Conservation (phyloP, 176 grass and related monocot species). For the Alloteropsis semialata region DNA sequence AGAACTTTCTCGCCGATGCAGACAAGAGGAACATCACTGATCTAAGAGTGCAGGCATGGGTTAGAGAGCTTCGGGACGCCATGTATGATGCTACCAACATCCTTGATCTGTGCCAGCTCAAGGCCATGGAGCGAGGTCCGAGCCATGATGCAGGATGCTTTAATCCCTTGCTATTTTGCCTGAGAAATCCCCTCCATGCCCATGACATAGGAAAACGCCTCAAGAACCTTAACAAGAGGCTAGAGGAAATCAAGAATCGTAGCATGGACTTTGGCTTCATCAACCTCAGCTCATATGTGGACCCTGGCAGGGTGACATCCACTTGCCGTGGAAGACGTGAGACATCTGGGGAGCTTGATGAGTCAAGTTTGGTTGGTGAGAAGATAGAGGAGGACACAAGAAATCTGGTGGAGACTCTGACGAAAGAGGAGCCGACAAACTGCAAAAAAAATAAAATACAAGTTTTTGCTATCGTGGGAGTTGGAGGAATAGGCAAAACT, state of each 20-base stretch:
- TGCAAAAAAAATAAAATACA: too few species aligned
- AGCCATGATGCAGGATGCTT: neutral
- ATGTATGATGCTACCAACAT: too few species aligned
- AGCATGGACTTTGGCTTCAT: neutral
- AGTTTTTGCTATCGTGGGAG: too few species aligned
- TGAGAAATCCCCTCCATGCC: neutral
- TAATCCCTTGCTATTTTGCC: neutral
- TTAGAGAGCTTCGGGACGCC: too few species aligned
- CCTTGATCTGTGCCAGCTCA: too few species aligned
- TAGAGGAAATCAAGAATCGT: neutral
- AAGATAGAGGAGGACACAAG: constrained; percentile 18
- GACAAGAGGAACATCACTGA: too few species aligned
- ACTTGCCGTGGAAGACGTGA: neutral
- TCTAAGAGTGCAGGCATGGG: too few species aligned
- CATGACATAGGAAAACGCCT: neutral
- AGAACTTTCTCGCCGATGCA: too few species aligned
- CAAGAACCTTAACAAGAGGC: neutral
- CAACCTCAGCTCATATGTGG: neutral
- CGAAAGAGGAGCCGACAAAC: too few species aligned
- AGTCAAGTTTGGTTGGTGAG: neutral
- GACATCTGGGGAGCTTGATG: neutral
- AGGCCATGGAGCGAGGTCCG: neutral
- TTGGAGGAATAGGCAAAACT: too few species aligned
- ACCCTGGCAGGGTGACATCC: neutral
- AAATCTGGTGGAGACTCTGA: neutral